A percentile compares a stretch with the other conserved stretches of the same genome.
Conservation (phyloP, 495 filamentous ascomycete genomes). For the Xylaria castorea region DNA sequence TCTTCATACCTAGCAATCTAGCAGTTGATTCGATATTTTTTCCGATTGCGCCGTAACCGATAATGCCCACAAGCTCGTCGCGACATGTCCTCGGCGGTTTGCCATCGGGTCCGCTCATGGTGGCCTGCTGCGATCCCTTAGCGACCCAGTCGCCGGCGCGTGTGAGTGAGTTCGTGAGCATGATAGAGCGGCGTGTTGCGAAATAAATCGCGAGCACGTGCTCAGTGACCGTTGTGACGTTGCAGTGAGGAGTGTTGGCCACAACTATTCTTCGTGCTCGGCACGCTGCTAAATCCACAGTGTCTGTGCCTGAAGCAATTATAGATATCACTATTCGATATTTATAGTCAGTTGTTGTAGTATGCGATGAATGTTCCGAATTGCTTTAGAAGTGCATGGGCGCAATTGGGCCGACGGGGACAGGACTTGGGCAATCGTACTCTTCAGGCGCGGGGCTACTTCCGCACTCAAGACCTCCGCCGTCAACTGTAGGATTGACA, state of each 20-base stretch:
- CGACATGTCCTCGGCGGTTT: constrained; percentile 47
- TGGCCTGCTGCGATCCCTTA: constrained; percentile 37
- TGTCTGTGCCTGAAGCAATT: constrained; percentile 59
- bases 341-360: not conserved
- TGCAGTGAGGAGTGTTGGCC: constrained; percentile 56
- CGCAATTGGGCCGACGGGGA: not conserved
- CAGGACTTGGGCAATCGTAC: constrained; percentile 2
- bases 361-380: not conserved
- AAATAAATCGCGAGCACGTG: constrained; percentile 63
- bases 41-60: constrained; percentile 62
- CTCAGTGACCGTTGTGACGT: constrained; percentile 60
- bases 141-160: constrained; percentile 42
- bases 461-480: constrained; percentile 48
- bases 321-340: constrained; percentile 47
- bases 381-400: not conserved
- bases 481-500: constrained; percentile 48
- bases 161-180: constrained; percentile 45
- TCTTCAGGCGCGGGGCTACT: constrained; percentile 44
- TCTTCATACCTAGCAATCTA: constrained; percentile 56
- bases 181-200: constrained; percentile 55
- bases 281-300: constrained; percentile 56
- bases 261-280: constrained; percentile 52
- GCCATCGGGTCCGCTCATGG: constrained; percentile 43
- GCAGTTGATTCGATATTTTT: constrained; percentile 42
- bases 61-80: constrained; percentile 55